Evolutionary conservation across 768 basidiomycete genomes (phyloP).

Genomic region (Basidioascus undulatus): DNA sequence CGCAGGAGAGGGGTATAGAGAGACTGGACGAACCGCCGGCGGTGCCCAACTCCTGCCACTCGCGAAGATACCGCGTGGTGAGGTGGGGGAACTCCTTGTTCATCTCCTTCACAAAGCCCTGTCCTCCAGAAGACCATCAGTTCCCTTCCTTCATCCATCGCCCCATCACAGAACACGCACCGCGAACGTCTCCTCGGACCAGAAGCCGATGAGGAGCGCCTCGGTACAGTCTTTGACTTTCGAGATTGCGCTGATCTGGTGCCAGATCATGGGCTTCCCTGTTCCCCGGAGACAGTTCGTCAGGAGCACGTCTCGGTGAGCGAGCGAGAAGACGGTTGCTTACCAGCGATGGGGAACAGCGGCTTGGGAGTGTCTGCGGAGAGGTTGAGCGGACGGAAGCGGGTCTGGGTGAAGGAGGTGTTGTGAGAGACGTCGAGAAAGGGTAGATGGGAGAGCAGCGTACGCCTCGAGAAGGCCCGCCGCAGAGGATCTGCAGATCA

Average conservation of each 20-base stretch:
- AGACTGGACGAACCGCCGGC: constrained; percentile 20
- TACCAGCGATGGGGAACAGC: constrained; percentile 21
- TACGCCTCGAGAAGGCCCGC: too few relatives aligned
- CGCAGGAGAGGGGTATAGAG: background rate
- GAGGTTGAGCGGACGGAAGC: constrained; percentile 9
- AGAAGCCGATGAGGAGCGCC: constrained; percentile 22
- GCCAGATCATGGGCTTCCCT: constrained; percentile 24
- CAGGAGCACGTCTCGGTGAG: background rate
- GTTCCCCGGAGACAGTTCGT: background rate
- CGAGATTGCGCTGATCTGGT: constrained; percentile 21
- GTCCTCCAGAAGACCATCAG: constrained; percentile 8
- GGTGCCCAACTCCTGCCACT: constrained; percentile 22
- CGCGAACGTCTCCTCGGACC: too few relatives aligned
- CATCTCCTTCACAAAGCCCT: constrained; percentile 23
- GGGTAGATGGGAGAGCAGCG: too few relatives aligned
- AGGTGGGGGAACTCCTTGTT: constrained; percentile 23
- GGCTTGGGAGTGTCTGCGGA: constrained; percentile 22
- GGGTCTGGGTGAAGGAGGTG: too few relatives aligned
- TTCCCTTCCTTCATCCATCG: background rate
- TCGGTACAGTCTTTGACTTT: constrained; percentile 19
- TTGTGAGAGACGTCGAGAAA: too few relatives aligned
- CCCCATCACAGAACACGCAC: too few relatives aligned
- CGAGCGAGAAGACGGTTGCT: too few relatives aligned
- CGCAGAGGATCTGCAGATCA: too few relatives aligned
- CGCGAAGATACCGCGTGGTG: constrained; percentile 20